These are phyloP conservation scores for Henckelia pumila DNA, from an alignment of 257 asterid genomes.

Conservation along the genomic window DNA sequence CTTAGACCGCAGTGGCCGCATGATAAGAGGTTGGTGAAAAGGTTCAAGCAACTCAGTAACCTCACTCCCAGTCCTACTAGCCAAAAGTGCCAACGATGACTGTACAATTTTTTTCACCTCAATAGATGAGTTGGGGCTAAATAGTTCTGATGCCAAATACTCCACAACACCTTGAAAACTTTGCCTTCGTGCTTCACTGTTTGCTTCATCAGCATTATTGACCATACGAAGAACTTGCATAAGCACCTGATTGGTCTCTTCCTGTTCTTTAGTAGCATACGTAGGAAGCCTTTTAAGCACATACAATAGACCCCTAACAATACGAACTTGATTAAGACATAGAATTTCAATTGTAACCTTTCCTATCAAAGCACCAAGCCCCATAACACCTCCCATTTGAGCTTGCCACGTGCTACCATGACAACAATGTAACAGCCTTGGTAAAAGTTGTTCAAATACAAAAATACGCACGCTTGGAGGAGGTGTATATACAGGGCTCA, in stretches of 20 bases:
- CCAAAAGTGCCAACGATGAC: constrained; percentile 96
- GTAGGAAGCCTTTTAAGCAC: constrained; percentile 96
- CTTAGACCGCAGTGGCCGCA: constrained; percentile 88
- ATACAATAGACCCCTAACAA: constrained; percentile 86
- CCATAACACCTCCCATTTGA: constrained; percentile 98
- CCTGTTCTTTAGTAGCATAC: constrained; percentile 92
- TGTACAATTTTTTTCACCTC: constrained; percentile 92
- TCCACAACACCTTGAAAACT: constrained; percentile 97
- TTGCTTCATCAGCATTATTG: constrained; percentile 95
- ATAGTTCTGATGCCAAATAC: constrained; percentile 85
- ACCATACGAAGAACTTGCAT: constrained; percentile 97
- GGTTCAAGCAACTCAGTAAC: constrained; percentile 98
- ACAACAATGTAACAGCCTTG: constrained; percentile 93
- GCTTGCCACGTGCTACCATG: constrained; percentile 95
- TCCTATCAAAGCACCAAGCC: constrained; percentile 94
- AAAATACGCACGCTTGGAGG: constrained; percentile 94
- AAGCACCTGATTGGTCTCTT: constrained; percentile 96
- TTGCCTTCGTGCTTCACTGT: constrained; percentile 88
- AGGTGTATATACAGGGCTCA: constrained; percentile 98
- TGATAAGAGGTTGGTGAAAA: constrained; percentile 84
- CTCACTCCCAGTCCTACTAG: constrained; percentile 99
- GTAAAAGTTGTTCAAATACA: constrained; percentile 95
- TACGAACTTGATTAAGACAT: constrained; percentile 78
- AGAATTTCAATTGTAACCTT: constrained; percentile 90
- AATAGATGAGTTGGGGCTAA: constrained; percentile 82